Evolutionary conservation across 2,329 filamentous ascomycete species (phyloP).

Genomic region (Claviceps pazoutovae): DNA sequence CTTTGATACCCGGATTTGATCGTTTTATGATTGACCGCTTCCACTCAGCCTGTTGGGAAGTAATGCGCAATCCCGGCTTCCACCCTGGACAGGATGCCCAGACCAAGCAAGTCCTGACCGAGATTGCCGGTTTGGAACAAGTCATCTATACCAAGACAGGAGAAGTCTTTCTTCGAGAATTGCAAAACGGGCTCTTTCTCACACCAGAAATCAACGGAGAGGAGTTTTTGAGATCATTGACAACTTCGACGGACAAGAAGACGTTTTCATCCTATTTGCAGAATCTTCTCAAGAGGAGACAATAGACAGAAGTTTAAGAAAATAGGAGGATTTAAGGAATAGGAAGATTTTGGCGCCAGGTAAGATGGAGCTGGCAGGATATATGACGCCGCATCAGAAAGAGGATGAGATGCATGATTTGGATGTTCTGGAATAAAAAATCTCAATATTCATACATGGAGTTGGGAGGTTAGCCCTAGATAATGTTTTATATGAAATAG

Average conservation of each 20-base stretch:
- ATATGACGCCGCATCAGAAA: background rate
- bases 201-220: conserved; percentile 48
- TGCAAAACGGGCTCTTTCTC: conserved; percentile 50
- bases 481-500: background rate
- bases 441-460: background rate
- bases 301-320: conserved; percentile 9
- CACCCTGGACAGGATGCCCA: conserved; percentile 71
- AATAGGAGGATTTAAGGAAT: no score
- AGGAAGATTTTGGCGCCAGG: background rate
- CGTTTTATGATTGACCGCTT: conserved; percentile 81
- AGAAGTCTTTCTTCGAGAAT: conserved; percentile 57
- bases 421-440: background rate
- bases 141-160: conserved; percentile 85
- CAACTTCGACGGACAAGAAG: conserved; percentile 45
- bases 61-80: conserved; percentile 67
- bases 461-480: conserved; percentile 2
- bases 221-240: conserved; percentile 45
- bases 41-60: conserved; percentile 79
- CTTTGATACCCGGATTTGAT: conserved; percentile 74
- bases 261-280: conserved; percentile 51
- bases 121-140: conserved; percentile 79
- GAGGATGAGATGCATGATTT: background rate
- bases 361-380: no score
- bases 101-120: conserved; percentile 72
- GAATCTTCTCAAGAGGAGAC: conserved; percentile 36